Conservation (phyloP, 345 rosid species). For the Salix exigua region DNA sequence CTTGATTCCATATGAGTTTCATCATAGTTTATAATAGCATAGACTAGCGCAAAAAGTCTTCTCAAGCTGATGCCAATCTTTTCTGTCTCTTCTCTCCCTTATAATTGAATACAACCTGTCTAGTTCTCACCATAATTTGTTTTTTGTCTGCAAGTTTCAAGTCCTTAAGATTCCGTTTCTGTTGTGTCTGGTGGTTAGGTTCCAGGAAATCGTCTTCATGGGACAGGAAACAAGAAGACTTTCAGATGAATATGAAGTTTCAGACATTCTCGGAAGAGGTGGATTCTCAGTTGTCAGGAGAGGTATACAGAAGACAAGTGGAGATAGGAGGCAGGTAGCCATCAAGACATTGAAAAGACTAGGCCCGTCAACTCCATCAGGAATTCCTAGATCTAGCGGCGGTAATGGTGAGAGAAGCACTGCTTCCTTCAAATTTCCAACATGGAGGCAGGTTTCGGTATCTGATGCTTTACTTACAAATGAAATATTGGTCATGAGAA, state of each 20-base stretch:
- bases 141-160: background rate
- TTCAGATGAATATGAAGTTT: constrained; percentile 48
- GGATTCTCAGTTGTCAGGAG: constrained; percentile 67
- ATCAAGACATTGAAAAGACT: constrained; percentile 55
- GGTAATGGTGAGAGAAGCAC: constrained; percentile 7
- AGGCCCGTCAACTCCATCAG: constrained; percentile 20
- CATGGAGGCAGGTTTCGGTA: constrained; percentile 46
- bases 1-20: constrained; percentile 16
- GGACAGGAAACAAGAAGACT: constrained; percentile 46
- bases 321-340: constrained; percentile 34
- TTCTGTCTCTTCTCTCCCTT: constrained; percentile 8
- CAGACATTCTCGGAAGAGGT: constrained; percentile 50
- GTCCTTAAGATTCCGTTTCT: background rate
- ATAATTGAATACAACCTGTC: constrained; percentile 8
- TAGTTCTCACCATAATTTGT: background rate
- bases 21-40: constrained; percentile 19
- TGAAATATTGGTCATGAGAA: constrained; percentile 63
- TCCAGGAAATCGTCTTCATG: constrained; percentile 26
- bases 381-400: background rate
- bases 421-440: constrained; percentile 29
- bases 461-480: constrained; percentile 60
- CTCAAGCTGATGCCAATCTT: constrained; percentile 24
- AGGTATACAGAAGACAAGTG: constrained; percentile 36
- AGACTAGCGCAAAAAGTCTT: constrained; percentile 18
- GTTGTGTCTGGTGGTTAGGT: background rate